A percentile compares a stretch with the other conserved stretches of the same genome.
Conservation (phyloP, 129 eudicot species). For the Ambrosia trifida region DNA sequence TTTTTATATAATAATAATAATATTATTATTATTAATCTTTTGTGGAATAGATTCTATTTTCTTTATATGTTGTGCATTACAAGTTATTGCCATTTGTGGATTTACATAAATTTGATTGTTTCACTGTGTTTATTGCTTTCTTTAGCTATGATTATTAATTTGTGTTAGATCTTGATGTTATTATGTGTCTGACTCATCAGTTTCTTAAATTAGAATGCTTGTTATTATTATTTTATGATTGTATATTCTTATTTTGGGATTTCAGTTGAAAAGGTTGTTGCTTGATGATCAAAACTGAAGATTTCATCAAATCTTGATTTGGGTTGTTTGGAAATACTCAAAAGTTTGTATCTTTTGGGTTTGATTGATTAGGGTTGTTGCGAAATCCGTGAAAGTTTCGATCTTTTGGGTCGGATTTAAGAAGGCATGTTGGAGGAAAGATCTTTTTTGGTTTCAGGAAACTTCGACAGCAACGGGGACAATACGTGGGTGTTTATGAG, state of each 20-base stretch:
- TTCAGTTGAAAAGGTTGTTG: constrained; percentile 43
- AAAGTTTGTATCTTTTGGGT: background rate
- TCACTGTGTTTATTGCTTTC: constrained; percentile 14
- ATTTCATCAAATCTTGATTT: background rate
- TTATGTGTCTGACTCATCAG: background rate
- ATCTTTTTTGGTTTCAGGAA: constrained; percentile 64
- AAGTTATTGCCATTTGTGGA: constrained; percentile 31
- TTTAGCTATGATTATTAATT: constrained; percentile 10
- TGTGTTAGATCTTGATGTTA: constrained; percentile 30
- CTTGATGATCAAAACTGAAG: constrained; percentile 26
- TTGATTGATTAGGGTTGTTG: constrained; percentile 26
- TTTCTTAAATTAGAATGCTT: constrained; percentile 12
- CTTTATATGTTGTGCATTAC: constrained; percentile 24
- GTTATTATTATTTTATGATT: background rate
- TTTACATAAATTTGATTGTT: constrained; percentile 15
- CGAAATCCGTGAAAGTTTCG: constrained; percentile 20
- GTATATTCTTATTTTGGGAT: constrained; percentile 12
- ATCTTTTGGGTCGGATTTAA: constrained; percentile 36
- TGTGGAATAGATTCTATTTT: constrained; percentile 35
- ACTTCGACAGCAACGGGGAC: constrained; percentile 46
- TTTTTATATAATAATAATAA: no score
- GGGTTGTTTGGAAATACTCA: background rate
- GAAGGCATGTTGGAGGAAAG: constrained; percentile 85
- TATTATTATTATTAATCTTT: background rate
- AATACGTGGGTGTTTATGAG: constrained; percentile 66